A percentile compares a stretch with the other conserved stretches of the same genome.
These are phyloP conservation scores for Tricholoma sp. DNA, from an alignment of 768 basidiomycete genomes.

Conservation along the genomic window DNA sequence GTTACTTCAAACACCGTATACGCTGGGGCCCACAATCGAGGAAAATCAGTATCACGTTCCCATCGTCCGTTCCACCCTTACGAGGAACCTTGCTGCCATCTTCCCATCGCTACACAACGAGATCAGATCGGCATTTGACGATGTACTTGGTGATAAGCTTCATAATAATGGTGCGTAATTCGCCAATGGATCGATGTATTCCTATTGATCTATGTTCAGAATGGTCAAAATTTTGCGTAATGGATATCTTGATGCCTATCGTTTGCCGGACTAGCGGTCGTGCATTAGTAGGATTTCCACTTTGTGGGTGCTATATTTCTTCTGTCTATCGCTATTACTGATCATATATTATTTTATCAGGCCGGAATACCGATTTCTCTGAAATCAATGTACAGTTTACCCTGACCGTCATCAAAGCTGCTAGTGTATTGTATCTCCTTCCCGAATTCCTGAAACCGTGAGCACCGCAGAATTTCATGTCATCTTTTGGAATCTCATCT, in stretches of 20 bases:
- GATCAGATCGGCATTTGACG: constrained; percentile 35
- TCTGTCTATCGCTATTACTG: neutral
- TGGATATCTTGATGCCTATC: constrained; percentile 17
- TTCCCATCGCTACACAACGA: constrained; percentile 43
- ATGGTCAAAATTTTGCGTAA: constrained; percentile 18
- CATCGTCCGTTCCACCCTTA: constrained; percentile 29
- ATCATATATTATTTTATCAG: constrained; percentile 7
- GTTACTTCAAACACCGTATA: constrained; percentile 28
- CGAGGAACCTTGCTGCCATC: constrained; percentile 26
- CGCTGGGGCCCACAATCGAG: constrained; percentile 26
- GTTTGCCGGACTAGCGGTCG: constrained; percentile 27
- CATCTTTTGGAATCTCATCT: too few species aligned
- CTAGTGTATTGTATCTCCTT: constrained; percentile 22
- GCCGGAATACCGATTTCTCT: constrained; percentile 22
- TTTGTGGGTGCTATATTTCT: constrained; percentile 15
- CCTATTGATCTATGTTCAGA: constrained; percentile 4
- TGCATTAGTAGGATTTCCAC: constrained; percentile 26
- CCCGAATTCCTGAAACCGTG: constrained; percentile 31
- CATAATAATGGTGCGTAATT: constrained; percentile 16
- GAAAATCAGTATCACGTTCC: constrained; percentile 31
- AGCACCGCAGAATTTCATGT: constrained; percentile 4
- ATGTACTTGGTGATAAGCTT: constrained; percentile 20
- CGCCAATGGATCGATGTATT: neutral
- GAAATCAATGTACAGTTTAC: constrained; percentile 27
- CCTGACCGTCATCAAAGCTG: constrained; percentile 21